phyloP scores from a whole-genome alignment of 257 asterid genomes.

The Primulina tabacum region DNA sequence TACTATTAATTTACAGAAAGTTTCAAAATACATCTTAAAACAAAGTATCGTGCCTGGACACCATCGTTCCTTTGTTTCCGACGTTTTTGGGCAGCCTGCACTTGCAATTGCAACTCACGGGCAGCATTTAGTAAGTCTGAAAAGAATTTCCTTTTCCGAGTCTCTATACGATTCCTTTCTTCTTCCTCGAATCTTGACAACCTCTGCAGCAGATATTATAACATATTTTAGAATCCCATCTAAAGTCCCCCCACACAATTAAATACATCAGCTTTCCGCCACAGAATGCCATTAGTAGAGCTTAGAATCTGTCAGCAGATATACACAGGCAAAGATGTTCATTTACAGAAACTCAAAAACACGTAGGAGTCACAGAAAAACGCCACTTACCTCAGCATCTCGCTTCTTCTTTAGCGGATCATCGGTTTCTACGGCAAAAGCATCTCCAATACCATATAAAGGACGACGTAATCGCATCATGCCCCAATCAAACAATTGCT shows the following conservation, averaged over 20 bases:
- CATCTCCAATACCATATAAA: conserved; percentile 90
- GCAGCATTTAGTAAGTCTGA: conserved; percentile 85
- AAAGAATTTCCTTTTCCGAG: conserved; percentile 80
- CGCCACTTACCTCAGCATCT: conserved; percentile 70
- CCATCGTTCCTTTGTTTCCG: conserved; percentile 94
- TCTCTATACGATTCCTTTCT: conserved; percentile 78
- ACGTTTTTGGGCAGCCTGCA: conserved; percentile 87
- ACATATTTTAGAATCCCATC: conserved; percentile 18
- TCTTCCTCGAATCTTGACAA: conserved; percentile 88
- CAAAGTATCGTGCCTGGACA: conserved; percentile 66
- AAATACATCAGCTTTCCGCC: conserved; percentile 13
- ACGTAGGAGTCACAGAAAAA: neutral
- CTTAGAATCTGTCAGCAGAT: conserved; percentile 10
- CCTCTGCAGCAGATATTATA: conserved; percentile 54
- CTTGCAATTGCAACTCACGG: conserved; percentile 90
- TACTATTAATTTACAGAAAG: conserved; percentile 14
- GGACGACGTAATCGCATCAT: conserved; percentile 88
- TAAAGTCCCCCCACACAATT: conserved; percentile 4
- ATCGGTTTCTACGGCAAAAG: conserved; percentile 78
- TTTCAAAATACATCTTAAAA: conserved; percentile 12
- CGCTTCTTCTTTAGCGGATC: conserved; percentile 95
- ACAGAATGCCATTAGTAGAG: conserved; percentile 1
- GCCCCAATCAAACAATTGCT: conserved; percentile 97
- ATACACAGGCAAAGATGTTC: neutral
- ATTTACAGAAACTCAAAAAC: conserved; percentile 3